A percentile compares a stretch with the other conserved stretches of the same genome.
Evolutionary conservation across 257 asterid genomes (phyloP).

Genomic region (Petunia axillaris): DNA sequence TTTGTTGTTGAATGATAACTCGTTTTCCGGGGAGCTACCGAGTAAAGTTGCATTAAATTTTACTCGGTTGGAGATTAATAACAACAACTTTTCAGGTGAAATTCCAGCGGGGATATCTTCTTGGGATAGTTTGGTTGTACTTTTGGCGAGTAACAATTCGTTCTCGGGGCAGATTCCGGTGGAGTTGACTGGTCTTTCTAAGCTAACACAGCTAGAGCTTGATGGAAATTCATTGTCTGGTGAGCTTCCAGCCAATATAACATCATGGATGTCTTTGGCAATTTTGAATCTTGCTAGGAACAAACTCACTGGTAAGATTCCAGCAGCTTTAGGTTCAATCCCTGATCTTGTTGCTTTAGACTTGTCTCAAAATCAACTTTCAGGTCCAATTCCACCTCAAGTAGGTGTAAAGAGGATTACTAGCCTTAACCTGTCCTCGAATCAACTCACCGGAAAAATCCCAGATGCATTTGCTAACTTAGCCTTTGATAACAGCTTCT

Average conservation of each 20-base stretch:
- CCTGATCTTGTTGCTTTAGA: slow-evolving; percentile 69
- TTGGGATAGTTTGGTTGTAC: slow-evolving; percentile 62
- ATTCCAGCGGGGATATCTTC: slow-evolving; percentile 59
- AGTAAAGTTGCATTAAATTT: slow-evolving; percentile 56
- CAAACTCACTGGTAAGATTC: slow-evolving; percentile 64
- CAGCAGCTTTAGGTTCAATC: slow-evolving; percentile 49
- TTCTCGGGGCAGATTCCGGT: slow-evolving; percentile 65
- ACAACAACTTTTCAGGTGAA: slow-evolving; percentile 66
- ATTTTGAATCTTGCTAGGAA: slow-evolving; percentile 60
- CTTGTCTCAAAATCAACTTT: slow-evolving; percentile 61
- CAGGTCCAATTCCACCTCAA: slow-evolving; percentile 70
- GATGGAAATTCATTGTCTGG: slow-evolving; percentile 80
- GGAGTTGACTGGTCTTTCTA: slow-evolving; percentile 59
- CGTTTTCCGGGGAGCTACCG: slow-evolving; percentile 70
- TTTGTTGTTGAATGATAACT: slow-evolving; percentile 64
- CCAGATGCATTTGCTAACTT: slow-evolving; percentile 66
- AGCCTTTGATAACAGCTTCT: slow-evolving; percentile 72
- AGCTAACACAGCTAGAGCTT: slow-evolving; percentile 49
- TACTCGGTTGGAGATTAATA: slow-evolving; percentile 64
- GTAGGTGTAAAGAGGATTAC: slow-evolving; percentile 58
- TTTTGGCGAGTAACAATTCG: slow-evolving; percentile 65
- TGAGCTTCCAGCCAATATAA: slow-evolving; percentile 54
- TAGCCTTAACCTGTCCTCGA: slow-evolving; percentile 69
- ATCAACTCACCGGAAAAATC: slow-evolving; percentile 61
- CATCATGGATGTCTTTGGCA: slow-evolving; percentile 71